Percentiles rank a stretch among this genome's conserved stretches.
phyloP scores from a whole-genome alignment of 2,329 filamentous ascomycete species.

The Epicoccum nigrum region DNA sequence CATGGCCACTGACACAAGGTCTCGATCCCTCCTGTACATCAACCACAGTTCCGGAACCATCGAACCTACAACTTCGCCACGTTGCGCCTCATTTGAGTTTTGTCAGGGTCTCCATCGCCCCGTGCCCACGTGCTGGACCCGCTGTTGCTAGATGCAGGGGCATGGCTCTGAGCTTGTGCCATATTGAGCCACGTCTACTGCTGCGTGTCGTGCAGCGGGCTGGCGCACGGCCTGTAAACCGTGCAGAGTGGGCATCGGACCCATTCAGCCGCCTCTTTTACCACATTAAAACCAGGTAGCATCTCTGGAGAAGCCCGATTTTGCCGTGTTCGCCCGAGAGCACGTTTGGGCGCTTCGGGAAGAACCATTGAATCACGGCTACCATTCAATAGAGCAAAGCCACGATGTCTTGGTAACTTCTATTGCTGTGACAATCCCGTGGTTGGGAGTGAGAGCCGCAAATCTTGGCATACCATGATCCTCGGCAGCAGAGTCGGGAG shows the following conservation, averaged over 20 bases:
- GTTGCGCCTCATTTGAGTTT: slow-evolving; percentile 5
- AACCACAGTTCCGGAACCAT: slow-evolving; percentile 15
- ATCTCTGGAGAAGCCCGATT: background rate
- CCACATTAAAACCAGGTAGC: slow-evolving; percentile 18
- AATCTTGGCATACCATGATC: slow-evolving; percentile 7
- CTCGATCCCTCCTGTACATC: slow-evolving; percentile 16
- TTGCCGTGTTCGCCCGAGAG: slow-evolving; percentile 12
- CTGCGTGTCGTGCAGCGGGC: slow-evolving; percentile 18
- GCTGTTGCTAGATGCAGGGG: slow-evolving; percentile 4
- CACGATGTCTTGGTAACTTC: background rate
- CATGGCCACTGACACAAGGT: slow-evolving; percentile 2
- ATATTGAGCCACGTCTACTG: slow-evolving; percentile 9
- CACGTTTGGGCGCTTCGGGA: background rate
- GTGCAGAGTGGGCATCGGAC: background rate
- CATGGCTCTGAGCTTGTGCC: slow-evolving; percentile 13
- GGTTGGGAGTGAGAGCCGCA: slow-evolving; percentile 10
- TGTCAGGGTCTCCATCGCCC: slow-evolving; percentile 10
- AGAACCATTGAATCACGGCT: background rate
- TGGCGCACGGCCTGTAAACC: slow-evolving; percentile 15
- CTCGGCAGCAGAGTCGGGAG: background rate
- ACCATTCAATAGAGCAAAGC: slow-evolving; percentile 1
- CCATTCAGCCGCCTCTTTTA: slow-evolving; percentile 14
- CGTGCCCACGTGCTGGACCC: slow-evolving; percentile 18
- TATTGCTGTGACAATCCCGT: background rate
- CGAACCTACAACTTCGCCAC: slow-evolving; percentile 11